Evolutionary conservation across 208 protist genomes (phyloP), one percentile per base, ranked within the genome.

Genomic region (Trypanosoma vivax): DNA sequence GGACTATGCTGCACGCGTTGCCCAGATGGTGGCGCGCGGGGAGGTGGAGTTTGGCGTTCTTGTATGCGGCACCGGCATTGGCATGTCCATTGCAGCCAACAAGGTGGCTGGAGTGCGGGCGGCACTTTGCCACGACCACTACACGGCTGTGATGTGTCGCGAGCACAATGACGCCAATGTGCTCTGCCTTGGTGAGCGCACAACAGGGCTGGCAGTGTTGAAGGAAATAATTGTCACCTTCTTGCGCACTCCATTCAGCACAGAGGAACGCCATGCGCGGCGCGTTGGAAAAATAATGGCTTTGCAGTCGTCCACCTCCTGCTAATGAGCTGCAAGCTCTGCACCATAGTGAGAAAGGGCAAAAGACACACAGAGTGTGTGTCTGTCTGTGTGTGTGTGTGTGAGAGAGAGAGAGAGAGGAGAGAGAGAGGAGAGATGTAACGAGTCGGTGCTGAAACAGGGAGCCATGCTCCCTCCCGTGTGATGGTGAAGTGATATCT

Each of bases 21-120:
- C 74, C 58, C 58, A 71, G 37, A 70, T 72, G 38, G 82, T 97
- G 9, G 45, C 73, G 33, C 62, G 53, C 31, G 71, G 75, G 2
- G 69, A 86, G 59, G 73, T 54, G 27, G 84, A 92, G 28, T 60
- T 50, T 10, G 92, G 88, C 6, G 75, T 97, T 37, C 73, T 97
- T 3, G 41, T 96, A 4, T 98, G 96, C 60, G 94, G 94, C 43
- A 96, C 83, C 23, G 96, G 96, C 31, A 97, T 97, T 47, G 96
- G 96, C 25, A 97, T 98, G 62, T 83, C 63, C 33, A 97, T 98
- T 40, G 93, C 96, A 7, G 91, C 92, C 4, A 98, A 98, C 74
- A 98, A 98, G 63, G 58, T 90, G 37, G 38, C 54, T 11, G 94
- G 92, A 29, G 85, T 98, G 54, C 79, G 95, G 10, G 92, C 90